Conservation (phyloP, 2,329 filamentous ascomycete species). For the Fusarium haematococcum region DNA sequence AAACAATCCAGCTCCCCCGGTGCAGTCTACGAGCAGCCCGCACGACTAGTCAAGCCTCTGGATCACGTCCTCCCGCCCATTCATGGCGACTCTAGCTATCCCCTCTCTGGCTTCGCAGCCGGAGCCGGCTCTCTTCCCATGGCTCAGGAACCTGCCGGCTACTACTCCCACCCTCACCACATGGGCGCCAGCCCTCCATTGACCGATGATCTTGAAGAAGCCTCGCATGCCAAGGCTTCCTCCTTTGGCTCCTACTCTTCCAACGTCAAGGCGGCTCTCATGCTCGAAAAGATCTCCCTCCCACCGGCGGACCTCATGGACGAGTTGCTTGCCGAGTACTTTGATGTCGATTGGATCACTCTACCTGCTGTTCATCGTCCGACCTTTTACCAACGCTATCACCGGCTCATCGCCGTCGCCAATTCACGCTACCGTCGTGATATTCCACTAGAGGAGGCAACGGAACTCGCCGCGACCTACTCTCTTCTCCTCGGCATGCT, state of each 20-base stretch:
- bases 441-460: constrained; percentile 43
- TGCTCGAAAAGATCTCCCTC: constrained; percentile 44
- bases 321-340: constrained; percentile 42
- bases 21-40: constrained; percentile 30
- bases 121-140: constrained; percentile 27
- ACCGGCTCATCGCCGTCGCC: constrained; percentile 42
- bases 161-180: constrained; percentile 28
- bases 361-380: constrained; percentile 41
- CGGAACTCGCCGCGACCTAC: constrained; percentile 42
- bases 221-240: constrained; percentile 29
- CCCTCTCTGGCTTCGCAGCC: constrained; percentile 25
- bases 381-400: constrained; percentile 42
- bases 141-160: constrained; percentile 33
- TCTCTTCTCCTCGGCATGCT: constrained; percentile 42
- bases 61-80: constrained; percentile 40
- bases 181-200: constrained; percentile 44
- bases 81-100: constrained; percentile 30
- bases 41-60: constrained; percentile 17
- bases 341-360: constrained; percentile 41
- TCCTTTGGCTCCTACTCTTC: constrained; percentile 46
- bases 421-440: constrained; percentile 45
- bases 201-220: constrained; percentile 45
- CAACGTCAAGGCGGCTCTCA: constrained; percentile 41
- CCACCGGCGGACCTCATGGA: constrained; percentile 44
- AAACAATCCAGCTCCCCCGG: constrained; percentile 35